Conservation (phyloP, 2,329 filamentous ascomycete species). For the Balansia obtecta region DNA sequence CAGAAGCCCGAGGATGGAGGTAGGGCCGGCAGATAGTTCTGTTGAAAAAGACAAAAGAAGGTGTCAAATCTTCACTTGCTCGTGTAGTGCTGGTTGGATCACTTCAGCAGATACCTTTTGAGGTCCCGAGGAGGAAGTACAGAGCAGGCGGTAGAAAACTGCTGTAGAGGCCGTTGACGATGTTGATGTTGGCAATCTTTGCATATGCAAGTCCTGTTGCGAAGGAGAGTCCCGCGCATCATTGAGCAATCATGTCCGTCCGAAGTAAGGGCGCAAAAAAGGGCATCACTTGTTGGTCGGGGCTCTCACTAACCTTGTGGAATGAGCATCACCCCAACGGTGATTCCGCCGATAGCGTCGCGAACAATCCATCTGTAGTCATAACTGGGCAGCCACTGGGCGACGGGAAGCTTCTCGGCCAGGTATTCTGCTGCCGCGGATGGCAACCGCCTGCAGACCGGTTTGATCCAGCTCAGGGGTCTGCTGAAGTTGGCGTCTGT, state of each 20-base stretch:
- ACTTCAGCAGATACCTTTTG: constrained; percentile 33
- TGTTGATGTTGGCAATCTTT: constrained; percentile 47
- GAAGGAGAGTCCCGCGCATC: not conserved
- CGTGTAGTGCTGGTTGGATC: not conserved
- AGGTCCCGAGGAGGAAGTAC: constrained; percentile 49
- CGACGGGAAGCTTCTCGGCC: constrained; percentile 46
- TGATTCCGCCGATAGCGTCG: constrained; percentile 49
- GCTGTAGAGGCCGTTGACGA: constrained; percentile 47
- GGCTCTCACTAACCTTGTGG: constrained; percentile 28
- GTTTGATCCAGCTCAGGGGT: constrained; percentile 12
- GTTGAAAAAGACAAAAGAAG: not conserved
- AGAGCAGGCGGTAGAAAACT: constrained; percentile 45
- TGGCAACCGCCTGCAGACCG: constrained; percentile 26
- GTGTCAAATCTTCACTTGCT: no score
- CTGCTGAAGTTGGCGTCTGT: constrained; percentile 17
- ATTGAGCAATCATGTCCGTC: no score
- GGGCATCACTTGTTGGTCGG: no score
- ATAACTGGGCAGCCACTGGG: constrained; percentile 52
- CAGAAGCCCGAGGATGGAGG: constrained; percentile 50
- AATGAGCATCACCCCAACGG: constrained; percentile 47
- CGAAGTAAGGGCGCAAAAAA: not conserved
- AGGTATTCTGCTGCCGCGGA: constrained; percentile 42
- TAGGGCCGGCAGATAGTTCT: constrained; percentile 52
- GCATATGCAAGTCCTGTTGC: constrained; percentile 41
- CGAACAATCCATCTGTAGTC: constrained; percentile 47